Evolutionary conservation across 345 rosid genomes (phyloP).

Genomic region (Erysimum cheiranthoides): DNA sequence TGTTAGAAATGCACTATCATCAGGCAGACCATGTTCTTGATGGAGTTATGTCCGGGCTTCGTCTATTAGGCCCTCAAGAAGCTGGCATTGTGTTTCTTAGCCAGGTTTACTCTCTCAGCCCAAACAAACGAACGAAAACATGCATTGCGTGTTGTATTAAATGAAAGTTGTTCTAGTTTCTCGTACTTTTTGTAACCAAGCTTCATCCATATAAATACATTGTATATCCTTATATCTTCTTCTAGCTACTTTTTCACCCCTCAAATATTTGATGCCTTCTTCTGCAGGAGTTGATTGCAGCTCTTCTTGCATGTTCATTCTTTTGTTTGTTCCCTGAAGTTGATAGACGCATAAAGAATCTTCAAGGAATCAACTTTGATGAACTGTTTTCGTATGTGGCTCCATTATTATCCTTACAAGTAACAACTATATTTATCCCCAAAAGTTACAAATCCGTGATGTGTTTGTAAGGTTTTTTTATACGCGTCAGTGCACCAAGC

Average conservation of each 20-base stretch:
- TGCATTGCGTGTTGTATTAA: background rate
- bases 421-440: conserved; percentile 19
- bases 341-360: conserved; percentile 58
- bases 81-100: conserved; percentile 74
- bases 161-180: background rate
- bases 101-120: conserved; percentile 54
- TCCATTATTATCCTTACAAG: conserved; percentile 4
- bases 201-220: background rate
- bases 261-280: background rate
- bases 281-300: conserved; percentile 43
- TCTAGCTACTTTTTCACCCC: background rate
- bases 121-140: background rate
- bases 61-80: conserved; percentile 64
- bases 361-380: conserved; percentile 78
- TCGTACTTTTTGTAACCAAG: background rate
- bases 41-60: conserved; percentile 54
- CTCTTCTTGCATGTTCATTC: conserved; percentile 46
- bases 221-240: no score
- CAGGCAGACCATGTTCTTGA: conserved; percentile 51
- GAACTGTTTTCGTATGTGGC: conserved; percentile 69
- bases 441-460: conserved; percentile 11
- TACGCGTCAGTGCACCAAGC: conserved; percentile 53
- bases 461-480: conserved; percentile 55
- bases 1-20: conserved; percentile 69
- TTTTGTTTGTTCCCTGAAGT: conserved; percentile 69